phyloP scores from a whole-genome alignment of 1,284 basidiomycete species.

The Leccinum griseonigrum region DNA sequence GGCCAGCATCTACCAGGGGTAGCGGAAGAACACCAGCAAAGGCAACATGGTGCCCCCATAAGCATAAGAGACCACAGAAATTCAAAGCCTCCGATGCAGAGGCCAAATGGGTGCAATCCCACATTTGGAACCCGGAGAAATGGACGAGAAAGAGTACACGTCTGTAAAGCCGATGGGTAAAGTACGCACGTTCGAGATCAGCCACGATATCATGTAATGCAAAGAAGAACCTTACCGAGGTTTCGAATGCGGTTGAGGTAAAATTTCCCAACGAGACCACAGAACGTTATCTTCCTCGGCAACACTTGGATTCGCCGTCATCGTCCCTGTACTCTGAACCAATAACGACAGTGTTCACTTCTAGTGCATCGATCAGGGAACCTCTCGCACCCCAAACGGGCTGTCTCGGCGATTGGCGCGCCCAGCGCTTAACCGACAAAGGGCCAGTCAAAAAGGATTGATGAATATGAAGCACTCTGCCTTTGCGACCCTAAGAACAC shows the following conservation, averaged over 20 bases:
- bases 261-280: conserved; percentile 28
- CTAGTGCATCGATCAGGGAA: conserved; percentile 13
- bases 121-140: conserved; percentile 58
- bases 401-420: conserved; percentile 8
- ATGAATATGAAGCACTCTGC: conserved; percentile 91
- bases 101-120: conserved; percentile 62
- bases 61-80: conserved; percentile 23
- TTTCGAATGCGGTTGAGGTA: conserved; percentile 17
- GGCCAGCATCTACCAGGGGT: conserved; percentile 29
- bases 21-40: conserved; percentile 47
- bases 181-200: conserved; percentile 7
- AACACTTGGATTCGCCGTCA: conserved; percentile 27
- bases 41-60: conserved; percentile 34
- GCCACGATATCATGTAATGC: not conserved
- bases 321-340: conserved; percentile 27
- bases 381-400: conserved; percentile 7
- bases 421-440: conserved; percentile 10
- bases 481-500: conserved; percentile 71
- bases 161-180: conserved; percentile 28
- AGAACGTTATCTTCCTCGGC: conserved; percentile 32
- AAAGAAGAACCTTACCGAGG: conserved; percentile 17
- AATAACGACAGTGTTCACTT: conserved; percentile 13
- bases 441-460: conserved; percentile 72
- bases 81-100: conserved; percentile 42
- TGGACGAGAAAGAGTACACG: conserved; percentile 62